phyloP scores from a whole-genome alignment of 1,284 basidiomycete species.

The Sphaerobolus stellatus region DNA sequence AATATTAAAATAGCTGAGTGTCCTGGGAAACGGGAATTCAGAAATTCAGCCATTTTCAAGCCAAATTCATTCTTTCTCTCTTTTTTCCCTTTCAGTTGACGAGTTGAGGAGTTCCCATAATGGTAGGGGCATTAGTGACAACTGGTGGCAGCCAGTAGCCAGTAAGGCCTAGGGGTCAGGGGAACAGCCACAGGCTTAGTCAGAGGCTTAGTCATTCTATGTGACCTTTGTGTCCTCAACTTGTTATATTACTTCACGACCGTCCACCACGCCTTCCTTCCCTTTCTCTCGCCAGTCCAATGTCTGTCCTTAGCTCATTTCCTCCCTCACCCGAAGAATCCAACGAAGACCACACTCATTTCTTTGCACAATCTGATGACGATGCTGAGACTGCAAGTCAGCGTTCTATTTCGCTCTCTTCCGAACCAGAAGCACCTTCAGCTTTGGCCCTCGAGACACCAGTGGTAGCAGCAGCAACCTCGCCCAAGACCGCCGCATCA shows the following conservation, averaged over 20 bases:
- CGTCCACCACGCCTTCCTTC: neutral
- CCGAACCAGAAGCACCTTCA: constrained; percentile 25
- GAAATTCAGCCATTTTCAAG: too few species aligned
- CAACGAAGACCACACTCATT: constrained; percentile 12
- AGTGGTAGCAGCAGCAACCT: neutral
- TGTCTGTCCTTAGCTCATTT: constrained; percentile 10
- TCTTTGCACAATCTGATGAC: constrained; percentile 31
- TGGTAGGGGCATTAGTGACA: too few species aligned
- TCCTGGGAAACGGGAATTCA: too few species aligned
- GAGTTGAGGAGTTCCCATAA: too few species aligned
- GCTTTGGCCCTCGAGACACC: neutral
- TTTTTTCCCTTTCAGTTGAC: too few species aligned
- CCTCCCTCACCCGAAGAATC: neutral
- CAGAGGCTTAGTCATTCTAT: neutral
- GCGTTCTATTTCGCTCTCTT: constrained; percentile 71
- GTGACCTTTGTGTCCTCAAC: neutral
- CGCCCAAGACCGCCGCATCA: constrained; percentile 1
- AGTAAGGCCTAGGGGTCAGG: neutral
- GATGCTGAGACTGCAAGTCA: constrained; percentile 80
- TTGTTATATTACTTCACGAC: neutral
- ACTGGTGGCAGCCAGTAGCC: too few species aligned
- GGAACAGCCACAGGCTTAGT: neutral
- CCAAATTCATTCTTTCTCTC: too few species aligned
- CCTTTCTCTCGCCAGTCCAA: constrained; percentile 2
- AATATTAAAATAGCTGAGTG: too few species aligned